A percentile compares a stretch with the other conserved stretches of the same genome.
Evolutionary conservation across 2,329 filamentous ascomycete genomes (phyloP).

Genomic region (Scleromitrula shiraiana): DNA sequence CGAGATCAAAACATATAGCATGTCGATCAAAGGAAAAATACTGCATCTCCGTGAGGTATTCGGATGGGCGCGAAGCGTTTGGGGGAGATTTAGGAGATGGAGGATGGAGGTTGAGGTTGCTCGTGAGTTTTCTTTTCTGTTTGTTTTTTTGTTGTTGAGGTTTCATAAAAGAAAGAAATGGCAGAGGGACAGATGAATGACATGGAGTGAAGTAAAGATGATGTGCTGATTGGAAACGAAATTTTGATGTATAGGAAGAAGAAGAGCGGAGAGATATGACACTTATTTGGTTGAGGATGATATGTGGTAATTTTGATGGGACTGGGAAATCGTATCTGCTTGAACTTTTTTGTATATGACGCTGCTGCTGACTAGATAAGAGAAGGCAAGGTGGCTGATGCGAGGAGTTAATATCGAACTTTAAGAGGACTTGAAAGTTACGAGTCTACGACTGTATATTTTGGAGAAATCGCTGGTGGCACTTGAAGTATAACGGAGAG

Average conservation of each 20-base stretch:
- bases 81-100: background rate
- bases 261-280: conserved; percentile 2
- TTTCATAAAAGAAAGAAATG: no score
- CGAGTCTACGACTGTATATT: no score
- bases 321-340: no score
- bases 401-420: no score
- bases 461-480: no score
- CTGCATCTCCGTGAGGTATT: background rate
- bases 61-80: background rate
- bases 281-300: background rate
- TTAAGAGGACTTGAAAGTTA: no score
- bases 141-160: background rate
- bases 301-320: background rate
- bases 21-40: background rate
- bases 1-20: no score
- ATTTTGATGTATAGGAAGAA: background rate
- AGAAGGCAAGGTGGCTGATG: no score
- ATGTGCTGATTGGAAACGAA: no score
- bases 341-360: no score
- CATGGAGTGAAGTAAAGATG: no score
- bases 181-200: background rate
- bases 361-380: conserved; percentile 29
- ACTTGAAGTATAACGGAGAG: no score
- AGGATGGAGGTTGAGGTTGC: background rate
- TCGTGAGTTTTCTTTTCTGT: background rate